Percentiles rank a stretch among this genome's conserved stretches.
Conservation (phyloP, 352 stramenopile genomes). For the Halophytophthora polymorphica region DNA sequence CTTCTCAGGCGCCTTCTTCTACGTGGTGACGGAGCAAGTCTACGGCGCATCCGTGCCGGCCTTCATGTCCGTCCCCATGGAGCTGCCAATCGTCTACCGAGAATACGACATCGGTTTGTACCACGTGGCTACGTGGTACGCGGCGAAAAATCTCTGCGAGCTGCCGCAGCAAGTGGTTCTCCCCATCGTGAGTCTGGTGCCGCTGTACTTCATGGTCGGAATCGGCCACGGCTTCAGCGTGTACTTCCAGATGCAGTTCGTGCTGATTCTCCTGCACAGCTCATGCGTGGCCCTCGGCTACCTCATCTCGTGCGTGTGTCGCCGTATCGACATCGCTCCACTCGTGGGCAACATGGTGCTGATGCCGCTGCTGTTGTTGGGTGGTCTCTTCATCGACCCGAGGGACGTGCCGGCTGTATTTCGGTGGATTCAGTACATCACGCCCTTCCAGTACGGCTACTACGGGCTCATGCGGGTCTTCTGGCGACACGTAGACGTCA, state of each 20-base stretch:
- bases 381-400: slow-evolving; percentile 44
- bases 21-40: slow-evolving; percentile 46
- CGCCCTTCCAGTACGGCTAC: slow-evolving; percentile 49
- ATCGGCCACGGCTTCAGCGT: slow-evolving; percentile 33
- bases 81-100: slow-evolving; percentile 47
- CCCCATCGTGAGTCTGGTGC: slow-evolving; percentile 39
- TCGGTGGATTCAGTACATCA: slow-evolving; percentile 49
- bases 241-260: slow-evolving; percentile 42
- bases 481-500: slow-evolving; percentile 31
- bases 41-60: slow-evolving; percentile 38
- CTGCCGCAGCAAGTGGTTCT: slow-evolving; percentile 42
- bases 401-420: slow-evolving; percentile 35
- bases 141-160: slow-evolving; percentile 58
- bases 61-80: slow-evolving; percentile 42
- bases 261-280: slow-evolving; percentile 40
- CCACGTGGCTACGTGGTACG: slow-evolving; percentile 38
- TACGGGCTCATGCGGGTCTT: slow-evolving; percentile 46
- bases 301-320: slow-evolving; percentile 40
- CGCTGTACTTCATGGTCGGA: slow-evolving; percentile 46
- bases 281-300: slow-evolving; percentile 41
- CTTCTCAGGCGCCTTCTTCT: slow-evolving; percentile 57
- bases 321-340: slow-evolving; percentile 35
- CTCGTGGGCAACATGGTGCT: slow-evolving; percentile 35
- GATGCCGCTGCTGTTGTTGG: slow-evolving; percentile 46
- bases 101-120: slow-evolving; percentile 52